Percentiles rank a stretch among this genome's conserved stretches.
These are phyloP conservation scores for Sporothrix dimorphospora DNA, from an alignment of 2,329 filamentous ascomycete species.

Conservation along the genomic window DNA sequence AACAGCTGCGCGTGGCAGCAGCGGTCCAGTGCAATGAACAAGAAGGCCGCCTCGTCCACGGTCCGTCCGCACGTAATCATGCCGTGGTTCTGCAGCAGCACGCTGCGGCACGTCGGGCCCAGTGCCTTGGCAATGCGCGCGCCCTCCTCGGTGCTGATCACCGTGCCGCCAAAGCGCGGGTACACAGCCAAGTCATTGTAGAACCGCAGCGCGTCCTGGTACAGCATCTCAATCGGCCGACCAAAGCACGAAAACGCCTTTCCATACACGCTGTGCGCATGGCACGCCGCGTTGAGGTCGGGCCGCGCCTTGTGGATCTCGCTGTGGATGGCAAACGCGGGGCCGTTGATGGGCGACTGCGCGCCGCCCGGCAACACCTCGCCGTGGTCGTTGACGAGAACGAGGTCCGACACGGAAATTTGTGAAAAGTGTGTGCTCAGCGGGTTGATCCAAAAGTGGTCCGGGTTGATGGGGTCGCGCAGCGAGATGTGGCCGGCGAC, in stretches of 20 bases:
- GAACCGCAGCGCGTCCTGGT: slow-evolving; percentile 66
- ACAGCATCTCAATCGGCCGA: slow-evolving; percentile 67
- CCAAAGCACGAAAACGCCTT: slow-evolving; percentile 70
- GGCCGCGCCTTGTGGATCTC: slow-evolving; percentile 67
- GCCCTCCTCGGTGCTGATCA: slow-evolving; percentile 65
- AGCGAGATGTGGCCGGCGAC: slow-evolving; percentile 66
- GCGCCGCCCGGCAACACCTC: slow-evolving; percentile 45
- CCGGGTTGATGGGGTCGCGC: slow-evolving; percentile 71
- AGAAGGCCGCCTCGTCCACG: slow-evolving; percentile 72
- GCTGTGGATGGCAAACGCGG: slow-evolving; percentile 70
- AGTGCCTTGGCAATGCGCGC: slow-evolving; percentile 64
- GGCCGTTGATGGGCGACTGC: slow-evolving; percentile 65
- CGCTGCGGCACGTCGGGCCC: slow-evolving; percentile 61
- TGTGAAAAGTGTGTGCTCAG: slow-evolving; percentile 67
- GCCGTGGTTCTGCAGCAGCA: slow-evolving; percentile 72
- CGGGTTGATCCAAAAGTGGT: slow-evolving; percentile 50
- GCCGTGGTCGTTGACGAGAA: slow-evolving; percentile 64
- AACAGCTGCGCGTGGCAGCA: slow-evolving; percentile 68
- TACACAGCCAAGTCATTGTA: slow-evolving; percentile 69
- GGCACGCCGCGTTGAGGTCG: slow-evolving; percentile 68
- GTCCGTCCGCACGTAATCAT: slow-evolving; percentile 70
- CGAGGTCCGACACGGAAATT: slow-evolving; percentile 70
- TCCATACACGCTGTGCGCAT: slow-evolving; percentile 66
- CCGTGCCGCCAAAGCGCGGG: slow-evolving; percentile 55
- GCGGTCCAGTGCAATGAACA: slow-evolving; percentile 69